A percentile compares a stretch with the other conserved stretches of the same genome.
Evolutionary conservation across 495 filamentous ascomycete species (phyloP).

Genomic region (Aspergillus incahuasiensis): DNA sequence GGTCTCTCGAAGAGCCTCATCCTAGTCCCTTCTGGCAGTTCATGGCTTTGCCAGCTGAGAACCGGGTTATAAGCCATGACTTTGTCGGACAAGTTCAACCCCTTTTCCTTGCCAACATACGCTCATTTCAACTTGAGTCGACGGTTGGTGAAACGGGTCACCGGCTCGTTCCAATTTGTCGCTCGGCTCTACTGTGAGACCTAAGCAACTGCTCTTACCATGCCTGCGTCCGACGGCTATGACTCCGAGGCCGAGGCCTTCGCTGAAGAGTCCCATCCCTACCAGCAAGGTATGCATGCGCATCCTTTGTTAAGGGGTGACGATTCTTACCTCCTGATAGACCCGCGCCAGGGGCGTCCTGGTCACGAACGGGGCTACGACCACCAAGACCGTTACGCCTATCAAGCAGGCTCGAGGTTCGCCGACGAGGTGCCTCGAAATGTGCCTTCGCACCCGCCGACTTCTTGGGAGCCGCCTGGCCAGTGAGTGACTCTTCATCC

Average conservation of each 20-base stretch:
- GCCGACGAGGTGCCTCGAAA: background rate
- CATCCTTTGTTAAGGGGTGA: background rate
- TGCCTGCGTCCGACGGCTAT: background rate
- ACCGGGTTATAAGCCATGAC: background rate
- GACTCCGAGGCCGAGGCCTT: background rate
- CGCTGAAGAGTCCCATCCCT: background rate
- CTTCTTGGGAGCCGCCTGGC: background rate
- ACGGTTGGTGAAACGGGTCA: background rate
- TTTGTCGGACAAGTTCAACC: background rate
- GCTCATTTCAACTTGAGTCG: background rate
- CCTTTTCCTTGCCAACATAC: background rate
- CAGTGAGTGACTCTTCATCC: background rate
- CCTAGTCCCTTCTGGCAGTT: background rate
- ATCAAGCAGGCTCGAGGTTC: background rate
- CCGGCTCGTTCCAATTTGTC: background rate
- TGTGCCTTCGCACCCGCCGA: background rate
- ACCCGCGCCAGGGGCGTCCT: background rate
- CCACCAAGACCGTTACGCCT: background rate
- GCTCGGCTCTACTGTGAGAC: background rate
- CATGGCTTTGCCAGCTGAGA: background rate
- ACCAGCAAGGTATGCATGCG: background rate
- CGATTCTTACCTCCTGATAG: background rate
- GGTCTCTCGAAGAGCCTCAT: slow-evolving; percentile 12
- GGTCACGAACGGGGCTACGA: background rate
- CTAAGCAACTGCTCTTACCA: background rate